Base-by-base conservation (phyloP, 768 basidiomycete genomes). In the Termitomyces sp. region DNA sequence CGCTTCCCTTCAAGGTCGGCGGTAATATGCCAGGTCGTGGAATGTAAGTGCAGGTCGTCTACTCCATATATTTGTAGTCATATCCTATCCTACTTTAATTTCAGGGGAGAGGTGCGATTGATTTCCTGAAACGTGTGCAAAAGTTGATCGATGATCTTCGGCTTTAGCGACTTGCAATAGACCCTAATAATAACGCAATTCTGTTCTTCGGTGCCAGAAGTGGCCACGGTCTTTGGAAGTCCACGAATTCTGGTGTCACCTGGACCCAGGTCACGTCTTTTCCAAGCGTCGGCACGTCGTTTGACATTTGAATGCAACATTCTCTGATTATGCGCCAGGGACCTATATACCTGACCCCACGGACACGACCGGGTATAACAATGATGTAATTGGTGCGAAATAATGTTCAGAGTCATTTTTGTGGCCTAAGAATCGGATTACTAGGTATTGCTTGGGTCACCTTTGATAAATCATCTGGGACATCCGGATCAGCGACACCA, bases 1-100 rank as follows among this genome's bases (percentile, higher is more conserved):
- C 67, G 7, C 69, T 88, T 0, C 81, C 85, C 0, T 87, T 87
- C 77, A 88, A 88, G 62, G 80, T 86, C 33, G 85, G 86, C 33
- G 85, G 85, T 8, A 86, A 86, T 66, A 85, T 85, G 85, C 85
- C 85, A 34, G 85, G 85, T 50, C 82, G 85, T 66, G 86, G 84
- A 65, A 80, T 85, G 79, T 79, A 59, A 70, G 71, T 65, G 34
- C 55, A 16, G 22, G 26, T 59, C 16, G 20, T n/a, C 39, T 2
- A 57, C n/a, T 59, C n/a, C 22, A 45, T 50, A 44, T n/a, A n/a
- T n/a, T n/a, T n/a, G n/a, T n/a, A n/a, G n/a, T n/a, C n/a, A n/a
- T n/a, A 24, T 36, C 20, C 42, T 26, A 10, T 33, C 18, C 50
- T 37, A 47, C 65, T 56, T n/a, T 46, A 49, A 22, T 53, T 55